Evolutionary conservation across 2,329 filamentous ascomycete species (phyloP).

Genomic region (Peltaster fructicola): DNA sequence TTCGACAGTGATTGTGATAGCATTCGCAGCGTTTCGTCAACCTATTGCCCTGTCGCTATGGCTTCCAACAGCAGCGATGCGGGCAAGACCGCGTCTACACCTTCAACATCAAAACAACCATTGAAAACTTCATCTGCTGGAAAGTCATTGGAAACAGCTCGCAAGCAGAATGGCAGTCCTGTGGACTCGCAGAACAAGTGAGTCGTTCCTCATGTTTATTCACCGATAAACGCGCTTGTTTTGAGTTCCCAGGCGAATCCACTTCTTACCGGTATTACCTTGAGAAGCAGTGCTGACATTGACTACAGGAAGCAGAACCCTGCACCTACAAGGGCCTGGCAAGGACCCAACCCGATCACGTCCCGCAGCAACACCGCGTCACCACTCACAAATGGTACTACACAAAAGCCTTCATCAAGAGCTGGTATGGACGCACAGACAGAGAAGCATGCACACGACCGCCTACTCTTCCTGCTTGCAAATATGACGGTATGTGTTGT

Average conservation of each 20-base stretch:
- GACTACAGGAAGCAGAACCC: constrained; percentile 35
- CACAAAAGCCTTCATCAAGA: constrained; percentile 22
- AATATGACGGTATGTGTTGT: constrained; percentile 47
- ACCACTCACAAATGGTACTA: constrained; percentile 36
- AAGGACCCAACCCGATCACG: constrained; percentile 42
- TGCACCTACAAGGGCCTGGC: constrained; percentile 38
- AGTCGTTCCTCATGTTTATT: constrained; percentile 14
- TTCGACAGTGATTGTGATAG: too few species aligned
- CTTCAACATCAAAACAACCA: constrained; percentile 18
- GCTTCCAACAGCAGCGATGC: not conserved
- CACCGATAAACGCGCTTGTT: not conserved
- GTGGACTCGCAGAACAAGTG: constrained; percentile 38
- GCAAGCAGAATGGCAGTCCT: constrained; percentile 39
- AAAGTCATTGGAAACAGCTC: constrained; percentile 34
- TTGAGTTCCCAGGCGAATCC: too few species aligned
- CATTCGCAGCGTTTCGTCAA: too few species aligned
- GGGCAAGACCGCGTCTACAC: constrained; percentile 1
- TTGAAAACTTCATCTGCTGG: constrained; percentile 32
- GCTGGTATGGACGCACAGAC: constrained; percentile 35
- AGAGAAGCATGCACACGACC: constrained; percentile 42
- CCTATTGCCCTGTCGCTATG: too few species aligned
- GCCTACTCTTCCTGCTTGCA: constrained; percentile 40
- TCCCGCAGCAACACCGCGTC: constrained; percentile 30
- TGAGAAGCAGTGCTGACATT: too few species aligned
- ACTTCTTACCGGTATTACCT: too few species aligned